Evolutionary conservation across 2,329 filamentous ascomycete genomes (phyloP).

Genomic region (Ceratocystis albifundus): DNA sequence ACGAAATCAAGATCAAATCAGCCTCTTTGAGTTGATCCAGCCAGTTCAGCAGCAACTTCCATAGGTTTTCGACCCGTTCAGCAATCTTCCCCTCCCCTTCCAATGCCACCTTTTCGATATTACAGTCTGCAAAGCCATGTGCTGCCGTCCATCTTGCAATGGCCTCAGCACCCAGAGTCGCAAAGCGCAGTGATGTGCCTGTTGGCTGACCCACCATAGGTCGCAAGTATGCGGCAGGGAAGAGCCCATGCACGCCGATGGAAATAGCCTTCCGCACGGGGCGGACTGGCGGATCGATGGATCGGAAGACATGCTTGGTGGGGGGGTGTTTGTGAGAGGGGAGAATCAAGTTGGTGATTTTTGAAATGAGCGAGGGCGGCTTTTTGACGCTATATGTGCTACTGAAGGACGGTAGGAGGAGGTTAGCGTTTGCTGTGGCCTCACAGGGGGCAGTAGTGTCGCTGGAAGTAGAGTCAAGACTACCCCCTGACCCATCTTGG

Average conservation of each 20-base stretch:
- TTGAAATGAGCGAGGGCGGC: slow-evolving; percentile 57
- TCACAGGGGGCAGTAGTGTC: neutral
- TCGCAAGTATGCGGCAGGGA: slow-evolving; percentile 77
- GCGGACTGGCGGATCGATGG: slow-evolving; percentile 46
- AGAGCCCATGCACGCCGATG: slow-evolving; percentile 89
- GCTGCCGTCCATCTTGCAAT: slow-evolving; percentile 72
- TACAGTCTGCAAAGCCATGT: slow-evolving; percentile 59
- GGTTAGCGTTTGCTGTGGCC: slow-evolving; percentile 38
- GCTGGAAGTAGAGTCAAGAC: slow-evolving; percentile 12
- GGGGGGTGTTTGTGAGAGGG: slow-evolving; percentile 39
- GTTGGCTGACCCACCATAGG: slow-evolving; percentile 89
- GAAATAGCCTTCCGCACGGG: slow-evolving; percentile 77
- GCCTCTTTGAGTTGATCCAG: slow-evolving; percentile 78
- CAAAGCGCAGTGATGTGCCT: slow-evolving; percentile 87
- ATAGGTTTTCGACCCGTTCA: slow-evolving; percentile 81
- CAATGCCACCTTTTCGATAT: slow-evolving; percentile 86
- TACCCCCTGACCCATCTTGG: neutral
- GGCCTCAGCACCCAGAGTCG: slow-evolving; percentile 70
- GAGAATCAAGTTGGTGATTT: slow-evolving; percentile 49
- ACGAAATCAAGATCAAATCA: slow-evolving; percentile 84
- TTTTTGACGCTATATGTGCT: slow-evolving; percentile 57
- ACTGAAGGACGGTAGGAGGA: slow-evolving; percentile 57
- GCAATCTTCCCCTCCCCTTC: slow-evolving; percentile 89
- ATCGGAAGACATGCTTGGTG: slow-evolving; percentile 59
- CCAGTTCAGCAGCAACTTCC: slow-evolving; percentile 91